Base-by-base conservation (phyloP, 306 rosid species). In the Astragalus membranaceus region DNA sequence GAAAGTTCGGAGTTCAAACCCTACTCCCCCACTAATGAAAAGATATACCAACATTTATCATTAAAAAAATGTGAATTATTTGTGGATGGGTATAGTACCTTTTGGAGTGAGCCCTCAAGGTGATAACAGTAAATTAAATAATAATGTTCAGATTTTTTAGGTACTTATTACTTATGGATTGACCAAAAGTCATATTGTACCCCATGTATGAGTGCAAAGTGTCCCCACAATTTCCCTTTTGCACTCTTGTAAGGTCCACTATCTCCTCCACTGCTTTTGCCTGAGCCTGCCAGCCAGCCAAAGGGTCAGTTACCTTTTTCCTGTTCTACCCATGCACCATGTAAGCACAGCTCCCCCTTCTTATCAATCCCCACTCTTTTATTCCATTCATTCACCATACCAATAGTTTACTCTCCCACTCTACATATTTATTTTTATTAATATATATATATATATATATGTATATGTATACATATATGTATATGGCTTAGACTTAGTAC, bases 371-470 rank as follows among this genome's bases (percentile, higher is more conserved):
- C 32, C 50, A 15, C 2, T 41, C 44, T 70, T 78, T 74, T 75
- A 59, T 78, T 82, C 78, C 68, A 74, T 82, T 82, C 72, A 63
- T 69, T 74, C 69, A 79, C 83, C 83, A 68, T 61, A 74, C 50
- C 71, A 79, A 68, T 44, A 35, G 20, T 72, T 66, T 79, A 0
- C 47, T 61, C 52, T 74, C 23, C 62, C 55, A 52, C 71, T 73
- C 13, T 69, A 59, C 43, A 64, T 49, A 29, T 78, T 69, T 70
- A 67, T 53, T 72, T 39, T 78, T 37, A 71, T 71, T 49, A 8
- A 41, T 46, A 4, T 58, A 8, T 16, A 1, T 14, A 7, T 62
- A 3, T 20, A 0, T 42, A 6, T 53, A 1, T 32, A 0, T 26
- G n/a, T n/a, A n/a, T 46, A 4, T 58, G 7, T 16, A 1, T 14